Conservation (phyloP, 306 rosid genomes). For the Prosopis cineraria region DNA sequence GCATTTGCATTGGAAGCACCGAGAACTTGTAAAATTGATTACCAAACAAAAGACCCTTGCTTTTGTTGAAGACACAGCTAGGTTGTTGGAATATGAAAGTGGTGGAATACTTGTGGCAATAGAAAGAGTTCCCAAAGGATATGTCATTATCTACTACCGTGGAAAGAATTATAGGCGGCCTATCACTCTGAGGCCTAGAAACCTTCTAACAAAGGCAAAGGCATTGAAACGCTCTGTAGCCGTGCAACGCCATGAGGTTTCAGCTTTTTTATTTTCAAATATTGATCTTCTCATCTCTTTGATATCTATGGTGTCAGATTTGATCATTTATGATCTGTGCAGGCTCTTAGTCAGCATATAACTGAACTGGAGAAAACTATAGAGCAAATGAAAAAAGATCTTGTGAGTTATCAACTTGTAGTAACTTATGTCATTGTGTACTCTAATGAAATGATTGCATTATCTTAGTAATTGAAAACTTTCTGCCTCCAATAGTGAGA, state of each 20-base stretch:
- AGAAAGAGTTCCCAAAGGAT: conserved; percentile 91
- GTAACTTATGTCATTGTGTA: neutral
- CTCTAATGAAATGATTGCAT: conserved; percentile 20
- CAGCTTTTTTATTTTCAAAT: neutral
- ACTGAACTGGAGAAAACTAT: conserved; percentile 64
- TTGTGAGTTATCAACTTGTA: conserved; percentile 60
- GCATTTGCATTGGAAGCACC: conserved; percentile 96
- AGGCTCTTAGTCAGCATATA: conserved; percentile 96
- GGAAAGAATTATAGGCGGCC: conserved; percentile 93
- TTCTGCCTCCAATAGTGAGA: conserved; percentile 22
- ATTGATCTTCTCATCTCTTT: conserved; percentile 21
- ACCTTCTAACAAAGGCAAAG: conserved; percentile 87
- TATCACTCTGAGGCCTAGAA: conserved; percentile 75
- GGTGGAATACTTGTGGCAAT: conserved; percentile 92
- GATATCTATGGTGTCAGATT: conserved; percentile 31
- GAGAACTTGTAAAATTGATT: conserved; percentile 92
- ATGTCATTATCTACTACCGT: conserved; percentile 82
- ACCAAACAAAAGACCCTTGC: conserved; percentile 83
- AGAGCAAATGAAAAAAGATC: conserved; percentile 74
- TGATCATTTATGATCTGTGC: conserved; percentile 43
- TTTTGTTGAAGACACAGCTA: conserved; percentile 89
- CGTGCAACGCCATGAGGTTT: conserved; percentile 95
- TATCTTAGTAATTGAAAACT: conserved; percentile 6
- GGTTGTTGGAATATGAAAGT: conserved; percentile 82
- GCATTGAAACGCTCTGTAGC: conserved; percentile 81